Base-by-base conservation (phyloP, 305 asterid species). In the Withania somnifera region DNA sequence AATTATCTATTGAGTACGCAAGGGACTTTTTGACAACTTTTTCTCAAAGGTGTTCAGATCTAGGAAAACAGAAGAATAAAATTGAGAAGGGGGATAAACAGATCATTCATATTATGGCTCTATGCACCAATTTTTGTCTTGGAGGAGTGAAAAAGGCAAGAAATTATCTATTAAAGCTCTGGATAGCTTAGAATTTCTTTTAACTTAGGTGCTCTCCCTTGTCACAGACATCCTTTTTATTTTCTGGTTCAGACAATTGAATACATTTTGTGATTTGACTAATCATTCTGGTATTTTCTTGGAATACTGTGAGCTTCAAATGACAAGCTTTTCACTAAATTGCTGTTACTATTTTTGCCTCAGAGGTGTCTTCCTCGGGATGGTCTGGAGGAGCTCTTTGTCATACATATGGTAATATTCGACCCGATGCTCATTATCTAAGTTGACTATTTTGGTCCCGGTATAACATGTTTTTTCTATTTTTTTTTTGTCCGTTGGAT, bases 331-430 rank as follows among this genome's bases (percentile, higher is more conserved):
- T 47, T 73, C 20, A 47, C 50, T 32, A 61, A 52, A 80, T 47
- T 60, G 75, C 56, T 60, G 11, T 56, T 79, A 20, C 71, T 80
- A 5, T 38, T 58, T 79, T 79, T 45, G n/a, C 57, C 77, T 82
- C 97, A 96, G 99, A 91, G 99, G 86, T 96, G 99, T 85, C 98
- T 96, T 76, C 91, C 93, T 26, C 93, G 92, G 84, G 93, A 92
- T 83, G 91, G 91, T 77, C 86, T 96, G 94, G 99, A 93, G 73
- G 99, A 96, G 89, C 97, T 92, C 90, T 89, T 96, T 82, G 90
- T 92, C 85, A 90, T 96, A 81, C 95, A 93, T 91, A 86, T 91
- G 99, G 99, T 96, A 96, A 89, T 83, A 42, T 73, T 84, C 81
- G 67, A 84, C 85, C 61, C 82, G 57, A 67, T 68, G 56, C 26